Percentiles rank a stretch among this genome's conserved stretches.
Evolutionary conservation across 2,329 filamentous ascomycete genomes (phyloP).

Genomic region (Colletotrichum costaricense): DNA sequence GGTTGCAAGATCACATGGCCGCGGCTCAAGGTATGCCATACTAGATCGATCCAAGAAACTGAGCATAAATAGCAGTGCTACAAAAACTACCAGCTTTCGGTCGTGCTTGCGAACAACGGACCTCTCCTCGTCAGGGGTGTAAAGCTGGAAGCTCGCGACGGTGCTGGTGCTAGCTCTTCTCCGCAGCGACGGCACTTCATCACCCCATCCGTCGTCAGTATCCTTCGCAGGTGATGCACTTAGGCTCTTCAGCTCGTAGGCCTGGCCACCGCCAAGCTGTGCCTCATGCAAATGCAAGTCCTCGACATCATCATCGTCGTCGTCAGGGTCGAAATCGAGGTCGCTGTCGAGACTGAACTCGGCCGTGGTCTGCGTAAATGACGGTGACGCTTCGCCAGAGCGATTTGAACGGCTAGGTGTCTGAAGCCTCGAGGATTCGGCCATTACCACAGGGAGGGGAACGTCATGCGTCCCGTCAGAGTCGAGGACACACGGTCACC

Average conservation of each 20-base stretch:
- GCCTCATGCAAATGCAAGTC: conserved; percentile 41
- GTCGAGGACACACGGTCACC: neutral
- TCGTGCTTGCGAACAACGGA: conserved; percentile 82
- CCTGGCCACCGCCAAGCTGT: conserved; percentile 44
- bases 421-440: conserved; percentile 4
- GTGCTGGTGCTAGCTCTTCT: conserved; percentile 45
- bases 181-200: conserved; percentile 41
- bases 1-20: neutral
- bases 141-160: conserved; percentile 53
- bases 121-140: conserved; percentile 76
- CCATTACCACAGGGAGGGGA: conserved; percentile 10
- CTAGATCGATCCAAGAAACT: conserved; percentile 89
- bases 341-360: conserved; percentile 50
- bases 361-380: conserved; percentile 53
- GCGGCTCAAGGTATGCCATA: conserved; percentile 51
- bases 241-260: conserved; percentile 45
- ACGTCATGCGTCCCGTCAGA: neutral
- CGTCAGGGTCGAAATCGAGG: conserved; percentile 41
- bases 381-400: conserved; percentile 43
- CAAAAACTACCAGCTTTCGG: conserved; percentile 79
- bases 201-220: conserved; percentile 44
- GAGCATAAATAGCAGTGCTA: conserved; percentile 85
- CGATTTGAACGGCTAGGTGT: neutral
- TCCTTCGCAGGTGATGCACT: conserved; percentile 32
- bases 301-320: conserved; percentile 38